Evolutionary conservation across 1,284 basidiomycete genomes (phyloP).

Genomic region (Blastosporella zonata): DNA sequence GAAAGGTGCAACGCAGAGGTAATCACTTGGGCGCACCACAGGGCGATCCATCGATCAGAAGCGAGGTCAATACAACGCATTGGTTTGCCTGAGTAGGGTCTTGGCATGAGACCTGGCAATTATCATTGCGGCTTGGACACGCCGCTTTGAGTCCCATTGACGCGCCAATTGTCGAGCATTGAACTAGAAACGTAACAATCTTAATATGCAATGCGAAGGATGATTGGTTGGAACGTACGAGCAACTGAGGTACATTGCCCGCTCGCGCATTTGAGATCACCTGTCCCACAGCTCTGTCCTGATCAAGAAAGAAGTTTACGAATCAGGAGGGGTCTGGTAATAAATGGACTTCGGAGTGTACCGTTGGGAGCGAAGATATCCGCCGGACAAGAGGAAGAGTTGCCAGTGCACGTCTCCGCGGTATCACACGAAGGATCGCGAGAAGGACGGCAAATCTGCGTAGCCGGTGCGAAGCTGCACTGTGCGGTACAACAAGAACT

Average conservation of each 20-base stretch:
- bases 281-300: slow-evolving; percentile 63
- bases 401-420: slow-evolving; percentile 80
- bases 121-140: slow-evolving; percentile 65
- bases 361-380: slow-evolving; percentile 72
- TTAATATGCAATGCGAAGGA: slow-evolving; percentile 8
- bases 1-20: background rate
- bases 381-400: slow-evolving; percentile 67
- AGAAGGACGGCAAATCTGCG: slow-evolving; percentile 71
- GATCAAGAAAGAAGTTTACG: slow-evolving; percentile 17
- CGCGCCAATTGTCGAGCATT: slow-evolving; percentile 76
- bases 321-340: slow-evolving; percentile 4
- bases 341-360: slow-evolving; percentile 18
- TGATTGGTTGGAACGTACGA: slow-evolving; percentile 40
- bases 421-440: slow-evolving; percentile 72
- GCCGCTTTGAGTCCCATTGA: slow-evolving; percentile 65
- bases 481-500: slow-evolving; percentile 73
- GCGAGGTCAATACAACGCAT: slow-evolving; percentile 76
- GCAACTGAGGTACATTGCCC: slow-evolving; percentile 81
- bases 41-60: slow-evolving; percentile 81
- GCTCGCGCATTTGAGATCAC: slow-evolving; percentile 73
- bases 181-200: slow-evolving; percentile 41
- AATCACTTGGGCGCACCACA: slow-evolving; percentile 54
- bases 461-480: slow-evolving; percentile 68
- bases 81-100: slow-evolving; percentile 61
- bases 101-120: slow-evolving; percentile 79